Percentiles rank a stretch among this genome's conserved stretches.
Evolutionary conservation across 768 basidiomycete species (phyloP).

Genomic region (Psilocybe tampanensis): DNA sequence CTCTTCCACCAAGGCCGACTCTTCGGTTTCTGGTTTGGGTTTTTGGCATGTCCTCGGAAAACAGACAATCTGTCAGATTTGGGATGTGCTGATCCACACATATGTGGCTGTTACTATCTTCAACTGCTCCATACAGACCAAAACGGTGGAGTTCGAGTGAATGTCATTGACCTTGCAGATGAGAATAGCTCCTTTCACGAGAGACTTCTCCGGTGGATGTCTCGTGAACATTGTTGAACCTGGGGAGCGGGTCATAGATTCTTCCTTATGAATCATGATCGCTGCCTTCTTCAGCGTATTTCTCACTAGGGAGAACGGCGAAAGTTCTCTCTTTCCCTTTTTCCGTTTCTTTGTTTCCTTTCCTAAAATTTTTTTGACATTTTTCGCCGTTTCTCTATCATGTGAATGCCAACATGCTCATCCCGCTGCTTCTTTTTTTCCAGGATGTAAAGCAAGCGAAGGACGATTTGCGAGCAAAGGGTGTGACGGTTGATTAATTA

Average conservation of each 20-base stretch:
- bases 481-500: conserved; percentile 63
- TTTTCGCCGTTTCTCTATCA: neutral
- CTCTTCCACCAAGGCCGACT: no score
- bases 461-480: conserved; percentile 57
- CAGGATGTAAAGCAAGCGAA: conserved; percentile 62
- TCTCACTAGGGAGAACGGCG: neutral
- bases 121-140: neutral
- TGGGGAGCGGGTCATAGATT: neutral
- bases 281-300: neutral
- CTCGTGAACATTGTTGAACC: neutral
- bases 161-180: no score
- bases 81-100: neutral
- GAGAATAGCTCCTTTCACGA: neutral
- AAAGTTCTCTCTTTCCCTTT: neutral
- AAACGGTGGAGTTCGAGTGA: no score
- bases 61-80: neutral
- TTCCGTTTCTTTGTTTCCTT: conserved; percentile 6
- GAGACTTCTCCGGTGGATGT: neutral
- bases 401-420: conserved; percentile 10
- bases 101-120: neutral
- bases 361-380: neutral
- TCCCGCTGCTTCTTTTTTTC: conserved; percentile 8
- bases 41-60: neutral
- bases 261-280: conserved; percentile 1
- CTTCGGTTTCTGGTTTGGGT: neutral